These are phyloP conservation scores for Fraxinus paxiana DNA, from an alignment of 305 asterid species.

Conservation along the genomic window DNA sequence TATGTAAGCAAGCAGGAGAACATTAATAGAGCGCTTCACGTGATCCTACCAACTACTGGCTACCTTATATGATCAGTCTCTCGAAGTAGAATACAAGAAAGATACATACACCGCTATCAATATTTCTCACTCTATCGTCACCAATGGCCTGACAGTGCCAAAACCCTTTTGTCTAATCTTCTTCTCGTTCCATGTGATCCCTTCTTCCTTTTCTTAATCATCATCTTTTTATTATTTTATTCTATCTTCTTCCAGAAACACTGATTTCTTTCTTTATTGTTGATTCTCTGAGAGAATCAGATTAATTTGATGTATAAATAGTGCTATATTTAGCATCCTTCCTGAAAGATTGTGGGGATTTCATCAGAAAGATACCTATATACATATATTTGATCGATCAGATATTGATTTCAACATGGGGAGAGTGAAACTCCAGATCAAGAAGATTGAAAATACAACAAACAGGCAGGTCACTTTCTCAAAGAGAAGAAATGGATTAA, in stretches of 20 bases:
- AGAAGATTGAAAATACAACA: slow-evolving; percentile 86
- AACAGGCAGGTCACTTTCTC: slow-evolving; percentile 97
- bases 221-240: background rate
- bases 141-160: slow-evolving; percentile 65
- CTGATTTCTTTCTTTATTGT: slow-evolving; percentile 9
- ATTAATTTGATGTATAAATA: background rate
- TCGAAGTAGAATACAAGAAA: background rate
- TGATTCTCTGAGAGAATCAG: slow-evolving; percentile 20
- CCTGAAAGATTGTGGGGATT: slow-evolving; percentile 5
- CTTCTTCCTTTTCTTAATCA: slow-evolving; percentile 16
- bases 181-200: slow-evolving; percentile 7
- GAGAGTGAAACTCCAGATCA: slow-evolving; percentile 87
- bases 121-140: slow-evolving; percentile 39
- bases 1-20: slow-evolving; percentile 1
- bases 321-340: slow-evolving; percentile 38
- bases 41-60: slow-evolving; percentile 17
- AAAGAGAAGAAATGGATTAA: slow-evolving; percentile 84
- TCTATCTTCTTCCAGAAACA: slow-evolving; percentile 7
- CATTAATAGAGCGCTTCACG: background rate
- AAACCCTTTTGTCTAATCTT: slow-evolving; percentile 28
- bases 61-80: background rate
- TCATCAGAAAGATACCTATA: background rate
- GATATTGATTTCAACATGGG: slow-evolving; percentile 44
- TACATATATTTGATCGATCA: background rate
- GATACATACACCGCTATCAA: background rate